Conservation (phyloP, 2,329 filamentous ascomycete species). For the Aspergillus sp. region DNA sequence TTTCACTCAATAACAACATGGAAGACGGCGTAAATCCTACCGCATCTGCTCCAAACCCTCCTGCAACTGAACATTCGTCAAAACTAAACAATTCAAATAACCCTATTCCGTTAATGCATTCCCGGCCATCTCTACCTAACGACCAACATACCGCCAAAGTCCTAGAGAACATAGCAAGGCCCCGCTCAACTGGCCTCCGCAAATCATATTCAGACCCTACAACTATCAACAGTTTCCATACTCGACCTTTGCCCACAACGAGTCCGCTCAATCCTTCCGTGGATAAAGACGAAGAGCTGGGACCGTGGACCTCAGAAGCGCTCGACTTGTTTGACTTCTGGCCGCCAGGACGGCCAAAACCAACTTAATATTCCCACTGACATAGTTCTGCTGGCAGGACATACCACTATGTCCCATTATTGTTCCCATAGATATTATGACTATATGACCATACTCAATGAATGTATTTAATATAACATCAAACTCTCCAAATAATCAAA, state of each 20-base stretch:
- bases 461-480: background rate
- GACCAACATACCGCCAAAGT: background rate
- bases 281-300: conserved; percentile 27
- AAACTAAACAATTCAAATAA: background rate
- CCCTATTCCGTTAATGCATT: background rate
- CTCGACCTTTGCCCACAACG: conserved; percentile 16
- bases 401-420: background rate
- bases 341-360: conserved; percentile 40
- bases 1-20: background rate
- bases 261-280: conserved; percentile 18
- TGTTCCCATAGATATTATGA: background rate
- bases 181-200: conserved; percentile 21
- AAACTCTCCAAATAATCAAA: background rate
- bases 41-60: background rate
- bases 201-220: conserved; percentile 37
- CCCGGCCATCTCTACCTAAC: background rate
- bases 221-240: conserved; percentile 12
- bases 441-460: background rate
- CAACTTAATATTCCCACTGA: conserved; percentile 14
- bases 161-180: background rate
- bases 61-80: background rate
- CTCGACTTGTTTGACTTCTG: conserved; percentile 46
- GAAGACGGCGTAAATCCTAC: background rate
- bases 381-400: conserved; percentile 5
- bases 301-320: conserved; percentile 44